A percentile compares a stretch with the other conserved stretches of the same genome.
Conservation (phyloP, 192 early-diverging fungal genomes). For the Podila clonocystis region DNA sequence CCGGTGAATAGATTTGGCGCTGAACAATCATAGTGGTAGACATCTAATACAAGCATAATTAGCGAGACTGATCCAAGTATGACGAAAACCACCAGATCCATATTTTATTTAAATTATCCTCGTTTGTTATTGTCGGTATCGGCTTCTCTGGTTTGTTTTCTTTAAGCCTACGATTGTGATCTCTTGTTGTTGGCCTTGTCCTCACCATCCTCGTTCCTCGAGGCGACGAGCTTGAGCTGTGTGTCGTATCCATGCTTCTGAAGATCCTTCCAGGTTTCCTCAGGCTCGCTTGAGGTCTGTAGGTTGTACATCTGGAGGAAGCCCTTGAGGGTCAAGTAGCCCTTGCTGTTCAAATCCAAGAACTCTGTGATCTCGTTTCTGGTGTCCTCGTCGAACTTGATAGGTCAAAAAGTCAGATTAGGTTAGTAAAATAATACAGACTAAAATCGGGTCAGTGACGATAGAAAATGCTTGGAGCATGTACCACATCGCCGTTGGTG, state of each 20-base stretch:
- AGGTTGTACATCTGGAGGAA: conserved; percentile 87
- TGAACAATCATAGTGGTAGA: too few relatives aligned
- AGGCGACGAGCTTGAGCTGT: conserved; percentile 56
- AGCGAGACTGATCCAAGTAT: too few relatives aligned
- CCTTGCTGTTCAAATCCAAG: conserved; percentile 72
- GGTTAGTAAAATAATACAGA: conserved; percentile 11
- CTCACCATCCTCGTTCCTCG: conserved; percentile 48
- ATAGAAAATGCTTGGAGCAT: neutral
- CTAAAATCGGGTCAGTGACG: too few relatives aligned
- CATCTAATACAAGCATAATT: too few relatives aligned
- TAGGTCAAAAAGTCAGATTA: conserved; percentile 15
- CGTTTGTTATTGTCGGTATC: neutral
- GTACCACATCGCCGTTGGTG: conserved; percentile 61
- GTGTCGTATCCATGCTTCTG: conserved; percentile 71
- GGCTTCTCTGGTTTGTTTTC: neutral
- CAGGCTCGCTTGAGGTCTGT: conserved; percentile 70
- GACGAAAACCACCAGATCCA: too few relatives aligned
- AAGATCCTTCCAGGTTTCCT: conserved; percentile 82
- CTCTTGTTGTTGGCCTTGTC: conserved; percentile 7
- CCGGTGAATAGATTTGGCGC: too few relatives aligned
- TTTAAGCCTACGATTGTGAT: neutral
- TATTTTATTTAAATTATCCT: too few relatives aligned
- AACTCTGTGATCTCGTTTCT: conserved; percentile 71
- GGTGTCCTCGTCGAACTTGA: conserved; percentile 40
- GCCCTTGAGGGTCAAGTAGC: conserved; percentile 71